Conservation (phyloP, 2,329 filamentous ascomycete species). For the Aureobasidium vineae region DNA sequence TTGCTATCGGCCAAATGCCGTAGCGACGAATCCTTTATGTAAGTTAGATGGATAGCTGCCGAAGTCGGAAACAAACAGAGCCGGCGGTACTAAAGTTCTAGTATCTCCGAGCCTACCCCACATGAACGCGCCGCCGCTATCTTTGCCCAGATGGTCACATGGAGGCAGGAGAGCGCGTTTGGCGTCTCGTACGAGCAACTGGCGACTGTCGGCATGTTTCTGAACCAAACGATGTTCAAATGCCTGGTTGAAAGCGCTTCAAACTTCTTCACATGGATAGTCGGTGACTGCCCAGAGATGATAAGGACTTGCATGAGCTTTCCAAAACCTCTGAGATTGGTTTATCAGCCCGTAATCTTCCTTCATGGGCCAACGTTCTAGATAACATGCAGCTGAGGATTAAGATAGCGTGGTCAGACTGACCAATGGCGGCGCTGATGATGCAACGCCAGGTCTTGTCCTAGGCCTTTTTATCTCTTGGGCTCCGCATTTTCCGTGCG, state of each 20-base stretch:
- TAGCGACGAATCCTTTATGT: not conserved
- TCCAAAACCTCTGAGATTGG: not conserved
- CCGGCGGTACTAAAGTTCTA: not conserved
- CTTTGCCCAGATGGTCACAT: constrained; percentile 1
- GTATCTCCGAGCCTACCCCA: constrained; percentile 20
- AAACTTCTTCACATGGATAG: not conserved
- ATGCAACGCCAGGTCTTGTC: constrained; percentile 21
- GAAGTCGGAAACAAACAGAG: not conserved
- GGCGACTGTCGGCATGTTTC: not conserved
- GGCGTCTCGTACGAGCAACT: constrained; percentile 8
- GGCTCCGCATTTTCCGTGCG: constrained; percentile 18
- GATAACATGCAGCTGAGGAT: constrained; percentile 18
- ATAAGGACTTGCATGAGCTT: not conserved
- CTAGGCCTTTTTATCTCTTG: constrained; percentile 14
- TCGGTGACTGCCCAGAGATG: not conserved
- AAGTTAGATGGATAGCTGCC: not conserved
- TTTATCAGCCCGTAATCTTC: constrained; percentile 9
- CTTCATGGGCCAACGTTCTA: not conserved
- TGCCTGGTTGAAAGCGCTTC: not conserved
- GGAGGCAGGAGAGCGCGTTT: constrained; percentile 5
- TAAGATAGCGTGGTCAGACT: constrained; percentile 9
- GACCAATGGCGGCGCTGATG: constrained; percentile 24
- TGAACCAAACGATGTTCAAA: not conserved
- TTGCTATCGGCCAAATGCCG: not conserved
- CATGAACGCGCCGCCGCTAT: not conserved